phyloP scores from a whole-genome alignment of 345 rosid genomes.

The Eutrema heterophyllum region DNA sequence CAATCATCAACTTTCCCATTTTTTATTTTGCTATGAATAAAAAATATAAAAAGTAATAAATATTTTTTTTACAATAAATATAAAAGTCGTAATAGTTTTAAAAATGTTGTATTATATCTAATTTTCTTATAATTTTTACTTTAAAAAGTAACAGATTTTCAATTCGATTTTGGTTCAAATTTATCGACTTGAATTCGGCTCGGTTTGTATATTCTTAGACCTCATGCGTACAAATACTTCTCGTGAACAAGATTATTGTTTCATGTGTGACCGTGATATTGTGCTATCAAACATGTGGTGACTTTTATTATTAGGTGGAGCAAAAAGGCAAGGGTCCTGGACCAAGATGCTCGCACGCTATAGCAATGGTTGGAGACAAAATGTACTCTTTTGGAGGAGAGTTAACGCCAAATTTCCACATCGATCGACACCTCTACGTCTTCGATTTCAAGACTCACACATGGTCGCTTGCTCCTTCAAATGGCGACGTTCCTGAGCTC shows the following conservation, averaged over 20 bases:
- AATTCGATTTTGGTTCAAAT: too few species aligned
- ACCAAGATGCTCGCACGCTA: constrained; percentile 24
- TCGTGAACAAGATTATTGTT: neutral
- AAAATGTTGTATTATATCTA: too few species aligned
- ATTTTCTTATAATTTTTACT: too few species aligned
- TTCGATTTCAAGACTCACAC: constrained; percentile 20
- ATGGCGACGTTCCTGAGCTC: constrained; percentile 18
- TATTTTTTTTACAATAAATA: too few species aligned
- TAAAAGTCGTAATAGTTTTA: too few species aligned
- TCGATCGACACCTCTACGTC: constrained; percentile 17
- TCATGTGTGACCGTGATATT: neutral
- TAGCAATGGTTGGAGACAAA: constrained; percentile 24
- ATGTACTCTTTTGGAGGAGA: constrained; percentile 29
- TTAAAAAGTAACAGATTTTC: too few species aligned
- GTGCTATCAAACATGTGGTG: neutral
- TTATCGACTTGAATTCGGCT: neutral
- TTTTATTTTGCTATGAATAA: neutral
- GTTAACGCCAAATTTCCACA: constrained; percentile 9
- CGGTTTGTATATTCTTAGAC: neutral
- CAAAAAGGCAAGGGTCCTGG: constrained; percentile 12
- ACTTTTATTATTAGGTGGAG: constrained; percentile 3
- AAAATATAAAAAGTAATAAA: too few species aligned
- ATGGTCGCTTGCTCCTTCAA: constrained; percentile 21
- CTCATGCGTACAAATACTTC: neutral
- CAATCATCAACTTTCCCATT: too few species aligned